Conservation (phyloP, 257 asterid species). For the Scutellaria minor region DNA sequence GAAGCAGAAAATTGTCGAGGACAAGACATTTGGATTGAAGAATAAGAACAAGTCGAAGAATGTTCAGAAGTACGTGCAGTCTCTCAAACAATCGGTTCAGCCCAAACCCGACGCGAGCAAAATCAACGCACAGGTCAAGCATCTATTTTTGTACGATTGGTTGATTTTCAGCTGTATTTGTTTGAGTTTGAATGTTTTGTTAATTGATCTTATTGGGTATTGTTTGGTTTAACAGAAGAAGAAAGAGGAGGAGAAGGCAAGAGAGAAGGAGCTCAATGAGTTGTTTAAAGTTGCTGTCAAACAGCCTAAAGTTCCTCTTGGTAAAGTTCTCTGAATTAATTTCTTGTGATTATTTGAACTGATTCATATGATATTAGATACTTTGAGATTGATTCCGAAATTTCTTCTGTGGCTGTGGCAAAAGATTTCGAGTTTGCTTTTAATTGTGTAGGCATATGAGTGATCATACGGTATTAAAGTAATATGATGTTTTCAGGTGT, state of each 20-base stretch:
- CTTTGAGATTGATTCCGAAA: not conserved
- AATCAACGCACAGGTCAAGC: constrained; percentile 68
- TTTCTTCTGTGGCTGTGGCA: not conserved
- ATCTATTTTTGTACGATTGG: not conserved
- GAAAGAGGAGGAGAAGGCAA: constrained; percentile 94
- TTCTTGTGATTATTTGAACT: not conserved
- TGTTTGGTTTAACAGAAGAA: constrained; percentile 70
- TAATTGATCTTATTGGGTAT: constrained; percentile 12
- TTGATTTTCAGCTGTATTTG: not conserved
- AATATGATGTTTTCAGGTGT: constrained; percentile 59
- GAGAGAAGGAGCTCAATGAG: constrained; percentile 88
- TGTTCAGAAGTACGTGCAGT: constrained; percentile 95
- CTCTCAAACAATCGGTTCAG: constrained; percentile 74
- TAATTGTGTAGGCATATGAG: not conserved
- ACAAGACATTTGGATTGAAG: constrained; percentile 98
- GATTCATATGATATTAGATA: not conserved
- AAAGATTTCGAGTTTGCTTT: not conserved
- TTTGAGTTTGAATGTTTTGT: not conserved
- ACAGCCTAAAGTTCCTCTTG: constrained; percentile 96
- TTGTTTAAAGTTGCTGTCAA: constrained; percentile 82
- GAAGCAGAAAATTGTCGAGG: constrained; percentile 92
- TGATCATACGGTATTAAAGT: constrained; percentile 1
- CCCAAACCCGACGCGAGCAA: constrained; percentile 74
- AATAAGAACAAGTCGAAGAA: constrained; percentile 90
- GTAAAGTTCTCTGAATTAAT: constrained; percentile 44